These are phyloP conservation scores for Schrenkiella parvula DNA, from an alignment of 345 rosid species.

Conservation along the genomic window DNA sequence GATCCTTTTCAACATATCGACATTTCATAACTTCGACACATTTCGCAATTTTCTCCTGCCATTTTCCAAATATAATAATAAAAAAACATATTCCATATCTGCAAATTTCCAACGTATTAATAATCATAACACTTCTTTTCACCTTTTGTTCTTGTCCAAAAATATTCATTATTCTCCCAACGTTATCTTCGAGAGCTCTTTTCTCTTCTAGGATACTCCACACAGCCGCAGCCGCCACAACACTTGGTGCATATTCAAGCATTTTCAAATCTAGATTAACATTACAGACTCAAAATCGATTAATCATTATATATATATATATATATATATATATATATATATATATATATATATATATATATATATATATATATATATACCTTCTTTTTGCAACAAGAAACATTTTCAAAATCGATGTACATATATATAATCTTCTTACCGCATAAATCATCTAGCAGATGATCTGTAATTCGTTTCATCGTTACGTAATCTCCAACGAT, in stretches of 20 bases:
- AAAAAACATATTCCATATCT: neutral
- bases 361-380: neutral
- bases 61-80: neutral
- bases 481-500: neutral
- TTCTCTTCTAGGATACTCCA: constrained; percentile 39
- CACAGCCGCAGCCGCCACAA: constrained; percentile 46
- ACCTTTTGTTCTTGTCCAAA: constrained; percentile 18
- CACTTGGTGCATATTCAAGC: constrained; percentile 50
- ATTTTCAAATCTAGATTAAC: constrained; percentile 40
- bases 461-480: constrained; percentile 33
- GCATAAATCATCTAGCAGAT: constrained; percentile 41
- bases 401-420: rapidly evolving
- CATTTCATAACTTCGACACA: neutral
- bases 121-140: neutral
- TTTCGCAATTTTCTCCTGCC: constrained; percentile 6
- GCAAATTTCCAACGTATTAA: neutral
- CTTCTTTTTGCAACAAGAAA: neutral
- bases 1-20: neutral
- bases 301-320: neutral
- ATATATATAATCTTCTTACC: constrained; percentile 23
- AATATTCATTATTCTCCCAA: constrained; percentile 3
- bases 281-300: neutral
- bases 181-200: neutral
- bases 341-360: neutral
- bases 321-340: neutral